Evolutionary conservation across 768 basidiomycete genomes (phyloP).

Genomic region (Pleurotus sapidus): DNA sequence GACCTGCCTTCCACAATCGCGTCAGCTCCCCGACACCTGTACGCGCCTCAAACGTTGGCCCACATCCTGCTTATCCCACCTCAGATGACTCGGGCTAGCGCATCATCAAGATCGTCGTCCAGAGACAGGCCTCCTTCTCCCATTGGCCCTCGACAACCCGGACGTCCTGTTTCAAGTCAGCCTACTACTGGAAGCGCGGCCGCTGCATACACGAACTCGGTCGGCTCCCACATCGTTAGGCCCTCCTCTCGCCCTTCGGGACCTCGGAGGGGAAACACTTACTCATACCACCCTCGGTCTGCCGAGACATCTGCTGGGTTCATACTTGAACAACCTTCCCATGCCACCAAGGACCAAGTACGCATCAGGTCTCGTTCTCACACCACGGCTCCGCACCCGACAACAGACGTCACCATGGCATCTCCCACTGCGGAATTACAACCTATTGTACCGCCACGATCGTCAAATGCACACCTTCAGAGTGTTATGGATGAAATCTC

Average conservation of each 20-base stretch:
- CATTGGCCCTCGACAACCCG: constrained; percentile 44
- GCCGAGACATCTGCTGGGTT: not conserved
- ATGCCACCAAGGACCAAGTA: not conserved
- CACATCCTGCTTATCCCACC: not conserved
- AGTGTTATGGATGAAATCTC: constrained; percentile 42
- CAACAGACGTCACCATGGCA: not conserved
- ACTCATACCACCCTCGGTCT: not conserved
- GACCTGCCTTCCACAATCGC: not conserved
- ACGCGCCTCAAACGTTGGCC: not conserved
- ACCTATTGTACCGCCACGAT: constrained; percentile 39
- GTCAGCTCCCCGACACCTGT: constrained; percentile 10
- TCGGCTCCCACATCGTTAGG: not conserved
- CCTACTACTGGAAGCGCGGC: not conserved
- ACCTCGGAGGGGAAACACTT: constrained; percentile 3
- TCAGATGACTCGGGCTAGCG: not conserved
- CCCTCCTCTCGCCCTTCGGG: not conserved
- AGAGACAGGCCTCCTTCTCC: constrained; percentile 46
- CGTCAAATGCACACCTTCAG: constrained; percentile 37
- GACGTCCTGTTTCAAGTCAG: constrained; percentile 15
- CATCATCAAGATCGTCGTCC: constrained; percentile 13
- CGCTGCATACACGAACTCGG: not conserved
- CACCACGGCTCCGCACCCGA: not conserved
- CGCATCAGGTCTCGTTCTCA: constrained; percentile 1
- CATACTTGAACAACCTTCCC: not conserved
- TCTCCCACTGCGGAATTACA: constrained; percentile 11